Conservation (phyloP, 2,329 filamentous ascomycete genomes). For the Aspergillus vadensis region DNA sequence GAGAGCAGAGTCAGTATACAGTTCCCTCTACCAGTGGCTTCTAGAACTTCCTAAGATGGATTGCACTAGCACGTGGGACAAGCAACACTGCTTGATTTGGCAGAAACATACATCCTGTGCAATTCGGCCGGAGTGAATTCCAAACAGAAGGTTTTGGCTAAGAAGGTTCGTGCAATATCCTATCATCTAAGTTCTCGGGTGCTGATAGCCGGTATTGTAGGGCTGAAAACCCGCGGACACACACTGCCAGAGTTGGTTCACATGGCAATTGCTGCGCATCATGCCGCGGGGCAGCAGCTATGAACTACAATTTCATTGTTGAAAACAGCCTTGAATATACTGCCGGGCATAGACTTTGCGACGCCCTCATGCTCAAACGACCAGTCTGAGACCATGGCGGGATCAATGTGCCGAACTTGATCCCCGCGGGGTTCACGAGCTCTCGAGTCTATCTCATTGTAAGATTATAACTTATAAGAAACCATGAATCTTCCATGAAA, state of each 20-base stretch:
- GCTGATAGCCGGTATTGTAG: conserved; percentile 1
- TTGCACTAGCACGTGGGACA: background rate
- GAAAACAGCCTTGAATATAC: background rate
- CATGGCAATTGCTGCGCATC: background rate
- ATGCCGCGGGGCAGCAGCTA: background rate
- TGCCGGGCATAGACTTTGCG: background rate
- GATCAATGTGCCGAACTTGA: background rate
- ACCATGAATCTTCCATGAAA: background rate
- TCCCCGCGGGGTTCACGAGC: background rate
- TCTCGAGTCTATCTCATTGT: too few species aligned
- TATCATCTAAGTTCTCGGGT: background rate
- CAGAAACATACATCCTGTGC: background rate
- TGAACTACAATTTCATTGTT: too few species aligned
- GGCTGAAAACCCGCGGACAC: background rate
- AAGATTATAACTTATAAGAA: background rate
- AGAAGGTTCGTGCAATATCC: background rate
- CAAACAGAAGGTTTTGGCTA: background rate
- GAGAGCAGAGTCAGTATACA: background rate
- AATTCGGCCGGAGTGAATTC: background rate
- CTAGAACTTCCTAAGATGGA: background rate
- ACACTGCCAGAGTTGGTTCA: background rate
- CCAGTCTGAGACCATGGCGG: background rate
- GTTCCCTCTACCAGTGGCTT: too few species aligned
- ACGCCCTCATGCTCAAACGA: background rate
- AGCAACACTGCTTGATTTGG: background rate